phyloP scores from a whole-genome alignment of 2,329 filamentous ascomycete genomes.

The Cryphonectria parasitica region DNA sequence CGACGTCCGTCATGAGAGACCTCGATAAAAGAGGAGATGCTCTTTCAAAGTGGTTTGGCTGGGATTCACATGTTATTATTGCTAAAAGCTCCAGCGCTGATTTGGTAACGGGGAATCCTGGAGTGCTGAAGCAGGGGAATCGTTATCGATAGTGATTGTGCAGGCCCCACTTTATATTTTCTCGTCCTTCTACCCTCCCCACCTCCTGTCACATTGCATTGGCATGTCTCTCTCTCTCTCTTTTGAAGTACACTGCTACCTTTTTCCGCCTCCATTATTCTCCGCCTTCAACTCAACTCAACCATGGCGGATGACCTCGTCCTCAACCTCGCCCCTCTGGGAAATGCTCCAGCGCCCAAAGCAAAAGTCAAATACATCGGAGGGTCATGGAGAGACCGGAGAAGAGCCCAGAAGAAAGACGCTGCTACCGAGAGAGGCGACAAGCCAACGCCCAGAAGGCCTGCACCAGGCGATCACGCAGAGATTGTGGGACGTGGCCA shows the following conservation, averaged over 20 bases:
- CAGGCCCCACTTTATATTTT: slow-evolving; percentile 14
- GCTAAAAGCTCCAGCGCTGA: background rate
- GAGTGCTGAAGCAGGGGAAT: background rate
- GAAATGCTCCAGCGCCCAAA: slow-evolving; percentile 4
- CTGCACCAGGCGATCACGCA: slow-evolving; percentile 8
- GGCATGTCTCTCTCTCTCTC: background rate
- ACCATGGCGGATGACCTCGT: slow-evolving; percentile 27
- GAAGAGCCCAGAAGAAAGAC: slow-evolving; percentile 27
- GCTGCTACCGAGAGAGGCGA: slow-evolving; percentile 8
- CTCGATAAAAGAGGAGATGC: background rate
- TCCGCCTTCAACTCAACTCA: background rate
- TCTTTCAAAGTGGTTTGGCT: background rate
- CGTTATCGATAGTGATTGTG: background rate
- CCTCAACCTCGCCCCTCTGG: slow-evolving; percentile 26
- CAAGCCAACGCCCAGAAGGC: slow-evolving; percentile 16
- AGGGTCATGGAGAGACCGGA: slow-evolving; percentile 27
- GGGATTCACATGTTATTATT: background rate
- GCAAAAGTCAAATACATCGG: slow-evolving; percentile 26
- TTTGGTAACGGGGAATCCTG: background rate
- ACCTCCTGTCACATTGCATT: background rate
- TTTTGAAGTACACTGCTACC: background rate
- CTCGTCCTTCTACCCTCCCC: background rate
- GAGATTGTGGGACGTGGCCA: slow-evolving; percentile 45
- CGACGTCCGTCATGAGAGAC: background rate
- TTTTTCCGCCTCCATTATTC: background rate